These are phyloP conservation scores for Monosporascus sp. DNA, from an alignment of 2,329 filamentous ascomycete genomes.

Conservation along the genomic window DNA sequence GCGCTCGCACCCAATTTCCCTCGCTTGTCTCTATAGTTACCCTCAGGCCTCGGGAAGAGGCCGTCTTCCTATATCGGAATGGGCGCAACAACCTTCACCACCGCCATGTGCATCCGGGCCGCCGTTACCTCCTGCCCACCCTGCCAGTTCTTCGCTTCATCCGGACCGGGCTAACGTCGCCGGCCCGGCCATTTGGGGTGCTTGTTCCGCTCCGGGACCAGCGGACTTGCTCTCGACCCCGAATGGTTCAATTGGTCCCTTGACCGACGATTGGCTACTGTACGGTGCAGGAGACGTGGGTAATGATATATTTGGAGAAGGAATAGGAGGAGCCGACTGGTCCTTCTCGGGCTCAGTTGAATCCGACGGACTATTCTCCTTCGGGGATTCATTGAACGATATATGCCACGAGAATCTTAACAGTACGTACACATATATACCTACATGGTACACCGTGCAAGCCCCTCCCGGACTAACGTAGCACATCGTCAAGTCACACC, in stretches of 20 bases:
- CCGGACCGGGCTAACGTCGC: constrained; percentile 15
- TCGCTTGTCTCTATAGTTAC: constrained; percentile 17
- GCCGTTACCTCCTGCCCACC: constrained; percentile 16
- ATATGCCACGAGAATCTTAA: constrained; percentile 17
- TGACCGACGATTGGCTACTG: not conserved
- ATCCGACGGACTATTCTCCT: constrained; percentile 13
- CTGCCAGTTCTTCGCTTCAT: constrained; percentile 10
- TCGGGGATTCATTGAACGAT: constrained; percentile 10
- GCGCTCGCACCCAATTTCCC: constrained; percentile 20
- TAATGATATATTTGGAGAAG: constrained; percentile 13
- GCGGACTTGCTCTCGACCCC: constrained; percentile 24
- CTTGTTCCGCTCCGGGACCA: constrained; percentile 18
- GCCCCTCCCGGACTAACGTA: not conserved
- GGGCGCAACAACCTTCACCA: constrained; percentile 8
- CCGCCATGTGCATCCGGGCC: constrained; percentile 10
- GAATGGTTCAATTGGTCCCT: constrained; percentile 13
- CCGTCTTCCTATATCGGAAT: constrained; percentile 24
- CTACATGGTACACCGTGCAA: not conserved
- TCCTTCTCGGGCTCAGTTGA: constrained; percentile 17
- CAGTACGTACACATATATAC: constrained; percentile 13
- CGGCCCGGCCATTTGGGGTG: constrained; percentile 15
- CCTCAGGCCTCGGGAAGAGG: constrained; percentile 26
- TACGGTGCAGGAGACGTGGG: not conserved
- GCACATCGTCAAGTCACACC: constrained; percentile 11
- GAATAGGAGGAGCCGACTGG: constrained; percentile 15